Percentiles rank a stretch among this genome's conserved stretches.
These are phyloP conservation scores for Coelastrella sp. DNA, from an alignment of 139 green algal species.

Conservation along the genomic window DNA sequence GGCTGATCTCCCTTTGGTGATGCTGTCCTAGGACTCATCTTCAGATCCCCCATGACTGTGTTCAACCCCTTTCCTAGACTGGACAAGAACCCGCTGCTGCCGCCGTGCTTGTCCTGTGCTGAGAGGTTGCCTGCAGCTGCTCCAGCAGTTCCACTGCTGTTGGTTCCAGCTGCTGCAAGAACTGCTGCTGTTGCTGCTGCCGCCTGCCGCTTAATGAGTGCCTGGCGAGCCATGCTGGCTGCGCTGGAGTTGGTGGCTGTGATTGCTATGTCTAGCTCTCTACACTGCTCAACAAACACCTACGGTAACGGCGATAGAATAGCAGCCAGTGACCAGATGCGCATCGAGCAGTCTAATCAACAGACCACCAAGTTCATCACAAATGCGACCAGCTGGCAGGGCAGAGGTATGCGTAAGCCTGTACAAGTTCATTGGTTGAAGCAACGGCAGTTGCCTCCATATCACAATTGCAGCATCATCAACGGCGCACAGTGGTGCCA, in stretches of 20 bases:
- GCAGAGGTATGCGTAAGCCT: too few relatives aligned
- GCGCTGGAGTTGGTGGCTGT: conserved; percentile 30
- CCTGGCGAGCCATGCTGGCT: conserved; percentile 37
- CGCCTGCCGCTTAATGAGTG: conserved; percentile 39
- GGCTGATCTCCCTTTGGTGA: not conserved
- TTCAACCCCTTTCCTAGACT: conserved; percentile 37
- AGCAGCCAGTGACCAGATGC: not conserved
- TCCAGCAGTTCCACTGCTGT: not conserved
- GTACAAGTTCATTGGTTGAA: too few relatives aligned
- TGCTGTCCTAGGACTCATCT: not conserved
- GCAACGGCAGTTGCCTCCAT: too few relatives aligned
- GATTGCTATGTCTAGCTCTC: conserved; percentile 76
- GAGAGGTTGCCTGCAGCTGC: not conserved
- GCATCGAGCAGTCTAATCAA: too few relatives aligned
- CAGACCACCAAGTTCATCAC: too few relatives aligned
- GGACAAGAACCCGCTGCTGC: conserved; percentile 35
- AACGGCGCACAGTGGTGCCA: too few relatives aligned
- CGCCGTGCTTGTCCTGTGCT: conserved; percentile 27
- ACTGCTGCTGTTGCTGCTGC: conserved; percentile 41
- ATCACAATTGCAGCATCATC: too few relatives aligned
- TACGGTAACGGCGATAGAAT: conserved; percentile 19
- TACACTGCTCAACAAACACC: conserved; percentile 76
- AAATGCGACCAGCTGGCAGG: too few relatives aligned
- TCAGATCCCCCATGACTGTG: conserved; percentile 32
- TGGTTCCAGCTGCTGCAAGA: not conserved